Conservation (phyloP, 129 eudicot genomes). For the Centrapalus pauciflorus region DNA sequence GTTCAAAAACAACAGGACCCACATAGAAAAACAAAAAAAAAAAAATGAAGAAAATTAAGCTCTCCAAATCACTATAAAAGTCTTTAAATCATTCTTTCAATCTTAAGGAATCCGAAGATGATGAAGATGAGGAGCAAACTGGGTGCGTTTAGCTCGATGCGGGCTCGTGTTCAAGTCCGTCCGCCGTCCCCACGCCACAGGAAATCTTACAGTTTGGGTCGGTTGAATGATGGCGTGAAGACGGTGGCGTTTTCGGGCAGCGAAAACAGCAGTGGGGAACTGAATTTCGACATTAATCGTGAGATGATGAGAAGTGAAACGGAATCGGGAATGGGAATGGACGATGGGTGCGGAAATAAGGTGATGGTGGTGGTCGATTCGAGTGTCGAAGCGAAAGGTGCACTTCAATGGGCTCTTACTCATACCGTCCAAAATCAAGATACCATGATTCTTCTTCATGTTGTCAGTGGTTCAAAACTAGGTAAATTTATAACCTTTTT, state of each 20-base stretch:
- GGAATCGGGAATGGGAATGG: constrained; percentile 1
- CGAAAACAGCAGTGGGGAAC: constrained; percentile 35
- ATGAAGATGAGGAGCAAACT: constrained; percentile 30
- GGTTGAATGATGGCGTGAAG: constrained; percentile 28
- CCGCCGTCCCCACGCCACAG: constrained; percentile 42
- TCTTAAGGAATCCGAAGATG: constrained; percentile 17
- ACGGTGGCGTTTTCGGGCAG: constrained; percentile 35
- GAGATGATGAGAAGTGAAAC: constrained; percentile 12
- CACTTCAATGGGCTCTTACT: constrained; percentile 90
- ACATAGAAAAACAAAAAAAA: neutral
- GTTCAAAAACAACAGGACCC: constrained; percentile 18
- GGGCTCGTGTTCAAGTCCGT: constrained; percentile 48
- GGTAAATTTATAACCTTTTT: constrained; percentile 31
- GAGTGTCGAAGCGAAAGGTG: constrained; percentile 51
- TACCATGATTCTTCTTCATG: constrained; percentile 64
- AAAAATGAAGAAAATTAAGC: neutral
- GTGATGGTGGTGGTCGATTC: constrained; percentile 89
- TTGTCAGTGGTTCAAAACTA: constrained; percentile 31
- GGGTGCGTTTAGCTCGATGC: constrained; percentile 30
- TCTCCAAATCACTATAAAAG: constrained; percentile 16
- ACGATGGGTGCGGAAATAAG: constrained; percentile 46
- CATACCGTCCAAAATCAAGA: constrained; percentile 79
- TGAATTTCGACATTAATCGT: constrained; percentile 27
- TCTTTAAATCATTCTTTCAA: constrained; percentile 4
- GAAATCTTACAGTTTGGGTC: constrained; percentile 42